phyloP scores from a whole-genome alignment of 202 grass and related monocot genomes.

The Elaeis oleifera region DNA sequence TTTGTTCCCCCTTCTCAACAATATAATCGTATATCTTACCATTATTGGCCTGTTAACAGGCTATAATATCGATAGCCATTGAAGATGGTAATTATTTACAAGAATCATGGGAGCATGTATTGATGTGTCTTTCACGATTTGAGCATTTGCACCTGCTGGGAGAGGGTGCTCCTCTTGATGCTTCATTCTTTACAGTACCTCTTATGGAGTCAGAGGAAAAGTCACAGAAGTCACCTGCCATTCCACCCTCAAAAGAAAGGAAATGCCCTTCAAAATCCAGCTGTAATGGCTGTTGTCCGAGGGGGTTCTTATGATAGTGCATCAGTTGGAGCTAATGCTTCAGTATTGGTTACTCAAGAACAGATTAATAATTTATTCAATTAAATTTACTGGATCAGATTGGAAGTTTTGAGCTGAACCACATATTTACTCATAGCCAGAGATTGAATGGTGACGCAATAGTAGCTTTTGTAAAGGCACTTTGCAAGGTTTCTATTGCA shows the following conservation, averaged over 20 bases:
- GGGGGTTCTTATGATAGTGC: constrained; percentile 94
- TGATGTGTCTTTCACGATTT: constrained; percentile 92
- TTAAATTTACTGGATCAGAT: constrained; percentile 96
- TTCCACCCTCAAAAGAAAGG: constrained; percentile 54
- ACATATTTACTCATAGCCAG: constrained; percentile 92
- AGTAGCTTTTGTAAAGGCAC: constrained; percentile 94
- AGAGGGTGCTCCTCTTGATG: constrained; percentile 86
- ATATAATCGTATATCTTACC: too few relatives aligned
- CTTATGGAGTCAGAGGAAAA: constrained; percentile 51
- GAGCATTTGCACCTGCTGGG: constrained; percentile 95
- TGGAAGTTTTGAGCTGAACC: constrained; percentile 91
- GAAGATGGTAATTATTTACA: constrained; percentile 93
- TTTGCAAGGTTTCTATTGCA: constrained; percentile 92
- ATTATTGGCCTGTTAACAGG: constrained; percentile 41
- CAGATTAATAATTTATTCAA: constrained; percentile 91
- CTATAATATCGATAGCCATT: constrained; percentile 91
- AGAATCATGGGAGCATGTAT: constrained; percentile 93
- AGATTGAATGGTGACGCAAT: constrained; percentile 96
- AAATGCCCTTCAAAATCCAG: constrained; percentile 87
- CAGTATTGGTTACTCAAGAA: constrained; percentile 69
- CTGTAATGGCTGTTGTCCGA: constrained; percentile 83
- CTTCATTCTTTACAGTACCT: constrained; percentile 72
- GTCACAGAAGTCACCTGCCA: constrained; percentile 41
- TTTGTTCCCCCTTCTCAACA: too few relatives aligned
- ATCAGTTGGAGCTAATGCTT: constrained; percentile 40